Conservation (phyloP, 306 rosid genomes). For the Psophocarpus tetragonolobus region DNA sequence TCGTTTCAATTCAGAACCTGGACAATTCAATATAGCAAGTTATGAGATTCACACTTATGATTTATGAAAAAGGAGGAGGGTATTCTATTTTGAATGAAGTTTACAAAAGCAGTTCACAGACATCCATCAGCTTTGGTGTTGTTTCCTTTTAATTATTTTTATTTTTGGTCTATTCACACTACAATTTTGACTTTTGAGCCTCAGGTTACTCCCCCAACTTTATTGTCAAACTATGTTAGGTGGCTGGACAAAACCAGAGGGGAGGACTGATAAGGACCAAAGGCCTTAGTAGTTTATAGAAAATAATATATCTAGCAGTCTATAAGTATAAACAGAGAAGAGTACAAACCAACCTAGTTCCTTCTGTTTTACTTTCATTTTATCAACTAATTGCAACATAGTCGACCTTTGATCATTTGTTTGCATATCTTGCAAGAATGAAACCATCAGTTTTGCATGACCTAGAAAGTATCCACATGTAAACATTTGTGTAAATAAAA, state of each 20-base stretch:
- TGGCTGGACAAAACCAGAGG: conserved; percentile 1
- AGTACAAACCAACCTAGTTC: conserved; percentile 61
- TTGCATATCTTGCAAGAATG: conserved; percentile 75
- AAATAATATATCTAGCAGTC: not conserved
- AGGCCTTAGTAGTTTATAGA: not conserved
- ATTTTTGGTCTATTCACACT: not conserved
- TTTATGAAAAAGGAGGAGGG: not conserved
- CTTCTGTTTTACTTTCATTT: conserved; percentile 74
- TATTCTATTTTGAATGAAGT: not conserved
- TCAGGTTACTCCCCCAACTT: not conserved
- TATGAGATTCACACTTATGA: conserved; percentile 17
- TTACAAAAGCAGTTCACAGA: conserved; percentile 9
- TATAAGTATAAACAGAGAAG: not conserved
- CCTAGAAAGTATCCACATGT: conserved; percentile 57
- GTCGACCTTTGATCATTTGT: conserved; percentile 77
- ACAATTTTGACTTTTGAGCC: conserved; percentile 20
- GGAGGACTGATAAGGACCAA: conserved; percentile 7
- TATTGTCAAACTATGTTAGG: not conserved
- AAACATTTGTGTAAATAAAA: conserved; percentile 26
- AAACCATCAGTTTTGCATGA: conserved; percentile 69
- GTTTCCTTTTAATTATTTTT: not conserved
- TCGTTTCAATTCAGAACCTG: conserved; percentile 74
- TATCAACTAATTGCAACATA: conserved; percentile 82
- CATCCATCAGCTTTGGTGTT: not conserved
- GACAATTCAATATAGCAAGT: conserved; percentile 38